phyloP scores from a whole-genome alignment of 73 alveolate species.

The Tetrahymena borealis region DNA sequence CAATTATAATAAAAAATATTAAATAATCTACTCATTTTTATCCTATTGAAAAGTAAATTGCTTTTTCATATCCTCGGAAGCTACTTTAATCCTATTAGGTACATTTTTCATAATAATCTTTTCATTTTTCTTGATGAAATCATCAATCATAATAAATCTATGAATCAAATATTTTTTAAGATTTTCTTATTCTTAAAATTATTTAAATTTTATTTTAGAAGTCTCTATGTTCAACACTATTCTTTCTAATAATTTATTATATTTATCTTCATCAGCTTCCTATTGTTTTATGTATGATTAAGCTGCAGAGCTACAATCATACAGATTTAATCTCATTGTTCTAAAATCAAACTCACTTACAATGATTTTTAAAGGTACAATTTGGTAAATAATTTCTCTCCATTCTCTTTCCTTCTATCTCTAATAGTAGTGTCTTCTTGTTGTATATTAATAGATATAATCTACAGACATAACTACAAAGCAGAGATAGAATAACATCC shows the following conservation, averaged over 20 bases:
- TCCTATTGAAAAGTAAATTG: not conserved
- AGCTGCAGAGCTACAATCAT: not conserved
- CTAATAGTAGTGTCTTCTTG: not conserved
- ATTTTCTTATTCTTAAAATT: not conserved
- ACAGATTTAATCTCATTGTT: not conserved
- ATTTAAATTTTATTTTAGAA: not conserved
- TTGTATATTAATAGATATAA: not conserved
- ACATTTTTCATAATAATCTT: not conserved
- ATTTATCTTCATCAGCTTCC: not conserved
- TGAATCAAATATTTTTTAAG: not conserved
- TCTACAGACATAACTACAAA: not conserved
- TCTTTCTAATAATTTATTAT: not conserved
- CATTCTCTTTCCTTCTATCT: not conserved
- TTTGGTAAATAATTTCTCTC: not conserved
- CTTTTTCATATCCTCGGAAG: not conserved
- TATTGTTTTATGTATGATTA: not conserved
- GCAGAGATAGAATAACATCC: not conserved
- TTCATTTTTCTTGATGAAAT: not conserved
- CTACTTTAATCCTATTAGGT: not conserved
- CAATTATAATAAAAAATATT: not conserved
- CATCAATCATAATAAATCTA: not conserved
- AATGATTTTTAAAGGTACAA: not conserved
- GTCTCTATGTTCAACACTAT: not conserved
- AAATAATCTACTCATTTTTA: not conserved
- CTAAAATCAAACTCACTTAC: not conserved